phyloP scores from a whole-genome alignment of 768 basidiomycete species.

The Rhodotorula toruloides region DNA sequence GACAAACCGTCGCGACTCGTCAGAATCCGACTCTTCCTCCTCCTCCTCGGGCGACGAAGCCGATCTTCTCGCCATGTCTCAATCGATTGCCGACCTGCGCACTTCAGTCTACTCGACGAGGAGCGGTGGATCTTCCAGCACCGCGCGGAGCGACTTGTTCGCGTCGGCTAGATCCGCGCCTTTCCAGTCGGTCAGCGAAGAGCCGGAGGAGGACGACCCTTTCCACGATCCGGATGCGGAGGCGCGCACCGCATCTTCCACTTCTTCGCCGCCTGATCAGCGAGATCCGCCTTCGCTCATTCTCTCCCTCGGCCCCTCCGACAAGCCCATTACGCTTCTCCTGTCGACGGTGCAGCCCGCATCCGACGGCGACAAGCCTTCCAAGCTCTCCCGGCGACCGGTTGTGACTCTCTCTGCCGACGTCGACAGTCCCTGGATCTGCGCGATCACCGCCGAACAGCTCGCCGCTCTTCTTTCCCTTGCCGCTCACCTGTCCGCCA shows the following conservation, averaged over 20 bases:
- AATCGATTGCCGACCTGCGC: conserved; percentile 32
- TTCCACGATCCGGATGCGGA: conserved; percentile 16
- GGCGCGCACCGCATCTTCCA: too few species aligned
- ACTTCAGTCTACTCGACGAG: background rate
- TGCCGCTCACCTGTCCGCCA: conserved; percentile 56
- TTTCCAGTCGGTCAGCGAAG: background rate
- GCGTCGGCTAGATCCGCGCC: background rate
- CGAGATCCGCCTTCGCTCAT: background rate
- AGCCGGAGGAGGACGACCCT: conserved; percentile 8
- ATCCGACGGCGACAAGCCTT: background rate
- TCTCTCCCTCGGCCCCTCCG: conserved; percentile 4
- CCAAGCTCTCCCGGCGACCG: background rate
- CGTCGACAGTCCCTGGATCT: background rate
- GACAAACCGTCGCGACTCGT: background rate
- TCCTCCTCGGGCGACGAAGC: conserved; percentile 9
- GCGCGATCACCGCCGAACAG: conserved; percentile 4
- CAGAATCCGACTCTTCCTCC: background rate
- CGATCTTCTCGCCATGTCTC: conserved; percentile 30
- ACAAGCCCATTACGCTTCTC: conserved; percentile 6
- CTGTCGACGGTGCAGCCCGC: background rate
- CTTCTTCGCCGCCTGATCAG: background rate
- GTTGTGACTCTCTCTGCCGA: background rate
- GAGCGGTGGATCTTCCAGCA: background rate
- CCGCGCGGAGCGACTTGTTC: conserved; percentile 4
- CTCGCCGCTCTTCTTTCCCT: conserved; percentile 43